Base-by-base conservation (phyloP, 2,329 filamentous ascomycete genomes). In the Akanthomyces dipterigenus region DNA sequence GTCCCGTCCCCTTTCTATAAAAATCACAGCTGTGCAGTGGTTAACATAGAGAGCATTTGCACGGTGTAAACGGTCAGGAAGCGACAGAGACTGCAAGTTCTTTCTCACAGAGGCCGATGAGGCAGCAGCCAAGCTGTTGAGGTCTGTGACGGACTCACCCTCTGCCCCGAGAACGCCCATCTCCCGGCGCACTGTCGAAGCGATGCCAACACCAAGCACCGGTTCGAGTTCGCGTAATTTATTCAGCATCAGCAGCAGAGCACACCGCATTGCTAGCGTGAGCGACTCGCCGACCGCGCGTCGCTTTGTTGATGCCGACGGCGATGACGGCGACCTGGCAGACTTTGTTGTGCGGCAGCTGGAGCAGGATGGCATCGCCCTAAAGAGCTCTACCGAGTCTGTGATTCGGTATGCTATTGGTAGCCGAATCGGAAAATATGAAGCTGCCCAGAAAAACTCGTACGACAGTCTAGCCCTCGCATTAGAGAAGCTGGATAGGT, bases 301-400 rank as follows among this genome's bases (percentile, higher is more conserved):
- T 28, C 55, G 42, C 28, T 46, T 34, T 40, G 28, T 34, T 26
- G n/a, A 45, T 28, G 42, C n/a, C 31, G 55, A 49, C 11, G 31
- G 16, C 18, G 28, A 31, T 20, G 22, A 34, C 11, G 42, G 20
- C 34, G 43, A 57, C 20, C 28, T 57, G 8, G 55, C 42, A n/a
- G 24, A 34, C 20, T 7, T 57, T 22, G 28, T 57, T 9, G 24
- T 57, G 24, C 20, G 43, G 22, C 14, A 49, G 8, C 43, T 57
- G 28, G n/a, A 34, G 42, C 42, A 45, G 24, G 42, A 57, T 22
- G 55, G 43, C 45, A 45, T 57, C 24, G 42, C 22, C 28, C 20
- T 57, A n/a, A 46, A 31, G 28, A 57, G 55, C 31, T 40, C 55
- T 26, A 57, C 55, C 14, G 42, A 57, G 55, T 57, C 54, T 14